phyloP scores from a whole-genome alignment of 495 filamentous ascomycete genomes.

The Pyrenula massariospora region DNA sequence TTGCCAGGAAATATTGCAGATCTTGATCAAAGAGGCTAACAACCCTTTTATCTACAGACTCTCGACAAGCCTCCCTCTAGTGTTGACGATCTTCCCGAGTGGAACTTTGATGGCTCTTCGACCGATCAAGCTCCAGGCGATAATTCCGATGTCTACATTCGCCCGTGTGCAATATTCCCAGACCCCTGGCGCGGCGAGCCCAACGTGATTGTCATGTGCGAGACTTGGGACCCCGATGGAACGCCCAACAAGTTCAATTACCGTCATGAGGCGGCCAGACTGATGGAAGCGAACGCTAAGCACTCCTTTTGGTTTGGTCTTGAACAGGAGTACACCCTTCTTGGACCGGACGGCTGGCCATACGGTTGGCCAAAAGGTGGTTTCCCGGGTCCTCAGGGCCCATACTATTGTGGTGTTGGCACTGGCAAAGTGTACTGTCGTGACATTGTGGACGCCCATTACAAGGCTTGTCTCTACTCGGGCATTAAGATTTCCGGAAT shows the following conservation, averaged over 20 bases:
- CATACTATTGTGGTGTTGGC: constrained; percentile 98
- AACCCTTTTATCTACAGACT: constrained; percentile 43
- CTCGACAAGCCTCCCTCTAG: constrained; percentile 50
- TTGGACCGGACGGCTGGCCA: constrained; percentile 75
- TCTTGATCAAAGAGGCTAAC: too few species aligned
- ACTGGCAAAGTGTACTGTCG: constrained; percentile 95
- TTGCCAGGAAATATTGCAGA: too few species aligned
- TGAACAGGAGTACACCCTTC: constrained; percentile 94
- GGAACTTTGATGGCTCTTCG: constrained; percentile 98
- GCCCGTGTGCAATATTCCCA: constrained; percentile 79
- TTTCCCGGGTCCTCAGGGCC: constrained; percentile 93
- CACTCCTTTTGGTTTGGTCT: constrained; percentile 96
- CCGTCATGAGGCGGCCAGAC: constrained; percentile 75
- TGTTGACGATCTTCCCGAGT: constrained; percentile 83
- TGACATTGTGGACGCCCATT: constrained; percentile 97
- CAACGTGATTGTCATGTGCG: constrained; percentile 89
- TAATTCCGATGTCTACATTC: constrained; percentile 97
- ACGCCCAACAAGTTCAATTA: constrained; percentile 98
- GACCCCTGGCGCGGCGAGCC: constrained; percentile 78
- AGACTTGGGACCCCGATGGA: constrained; percentile 94
- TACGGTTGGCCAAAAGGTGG: constrained; percentile 94
- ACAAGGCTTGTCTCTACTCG: constrained; percentile 90
- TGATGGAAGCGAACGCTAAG: constrained; percentile 78
- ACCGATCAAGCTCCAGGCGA: constrained; percentile 89
- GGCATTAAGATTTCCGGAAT: constrained; percentile 93